Percentiles rank a stretch among this genome's conserved stretches.
These are phyloP conservation scores for Tetrahymena elliotti DNA, from an alignment of 73 alveolate species.

Conservation along the genomic window DNA sequence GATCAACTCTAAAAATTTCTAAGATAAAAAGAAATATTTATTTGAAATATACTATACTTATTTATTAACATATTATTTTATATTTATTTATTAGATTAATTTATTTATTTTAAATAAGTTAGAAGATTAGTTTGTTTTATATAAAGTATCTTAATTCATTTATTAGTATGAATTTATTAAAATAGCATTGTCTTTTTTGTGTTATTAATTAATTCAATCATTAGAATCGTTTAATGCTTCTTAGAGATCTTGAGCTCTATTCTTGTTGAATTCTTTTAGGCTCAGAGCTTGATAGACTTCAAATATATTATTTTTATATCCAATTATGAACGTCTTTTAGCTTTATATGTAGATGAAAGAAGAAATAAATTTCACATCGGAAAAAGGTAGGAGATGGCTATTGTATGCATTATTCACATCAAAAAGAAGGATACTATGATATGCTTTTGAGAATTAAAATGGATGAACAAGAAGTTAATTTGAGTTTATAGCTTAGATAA, in stretches of 20 bases:
- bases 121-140: too few species aligned
- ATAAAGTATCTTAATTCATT: too few species aligned
- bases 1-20: too few species aligned
- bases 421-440: neutral
- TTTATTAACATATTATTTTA: too few species aligned
- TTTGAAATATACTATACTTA: too few species aligned
- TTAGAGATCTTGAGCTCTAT: neutral
- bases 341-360: neutral
- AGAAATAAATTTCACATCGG: neutral
- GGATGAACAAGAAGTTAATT: neutral
- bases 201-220: too few species aligned
- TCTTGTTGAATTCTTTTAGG: neutral
- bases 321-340: neutral
- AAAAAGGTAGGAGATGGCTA: neutral
- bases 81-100: too few species aligned
- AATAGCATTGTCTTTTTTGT: too few species aligned
- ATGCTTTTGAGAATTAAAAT: neutral
- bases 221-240: too few species aligned
- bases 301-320: neutral
- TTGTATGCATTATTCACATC: neutral
- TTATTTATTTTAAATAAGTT: too few species aligned
- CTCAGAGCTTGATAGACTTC: neutral
- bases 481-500: neutral
- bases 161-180: too few species aligned
- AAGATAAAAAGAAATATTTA: too few species aligned